Conservation (phyloP, 306 rosid genomes). For the Casuarina equisetifolia region DNA sequence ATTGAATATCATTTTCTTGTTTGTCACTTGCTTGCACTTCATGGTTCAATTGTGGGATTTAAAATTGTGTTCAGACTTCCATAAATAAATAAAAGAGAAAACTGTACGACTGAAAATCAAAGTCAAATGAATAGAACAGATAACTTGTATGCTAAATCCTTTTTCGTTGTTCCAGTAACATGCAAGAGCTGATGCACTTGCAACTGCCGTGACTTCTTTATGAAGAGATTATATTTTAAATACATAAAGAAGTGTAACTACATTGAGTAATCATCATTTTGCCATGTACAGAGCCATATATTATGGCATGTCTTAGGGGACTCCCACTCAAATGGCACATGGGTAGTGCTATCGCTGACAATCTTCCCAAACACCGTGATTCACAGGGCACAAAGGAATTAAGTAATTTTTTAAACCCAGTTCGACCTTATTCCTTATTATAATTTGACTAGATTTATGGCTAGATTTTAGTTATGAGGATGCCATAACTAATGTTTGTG, state of each 20-base stretch:
- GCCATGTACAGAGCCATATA: conserved; percentile 30
- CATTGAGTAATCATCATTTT: too few relatives aligned
- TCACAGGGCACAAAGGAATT: conserved; percentile 5
- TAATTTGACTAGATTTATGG: too few relatives aligned
- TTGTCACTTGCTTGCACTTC: background rate
- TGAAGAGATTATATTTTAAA: conserved; percentile 29
- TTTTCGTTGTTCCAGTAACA: conserved; percentile 28
- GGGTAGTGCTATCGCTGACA: conserved; percentile 36
- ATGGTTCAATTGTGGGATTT: background rate
- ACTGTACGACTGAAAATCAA: conserved; percentile 5
- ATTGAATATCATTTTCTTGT: background rate
- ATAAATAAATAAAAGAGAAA: background rate
- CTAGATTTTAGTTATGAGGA: too few relatives aligned
- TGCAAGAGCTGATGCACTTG: conserved; percentile 39
- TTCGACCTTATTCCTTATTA: too few relatives aligned
- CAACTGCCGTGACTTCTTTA: conserved; percentile 31
- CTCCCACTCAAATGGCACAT: conserved; percentile 37
- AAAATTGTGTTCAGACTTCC: background rate
- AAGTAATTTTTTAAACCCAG: background rate
- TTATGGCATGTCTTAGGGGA: conserved; percentile 46
- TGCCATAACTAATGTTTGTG: too few relatives aligned
- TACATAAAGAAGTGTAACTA: conserved; percentile 3
- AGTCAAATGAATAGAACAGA: conserved; percentile 26
- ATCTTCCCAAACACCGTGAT: conserved; percentile 9
- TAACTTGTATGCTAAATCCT: background rate